A percentile compares a stretch with the other conserved stretches of the same genome.
These are phyloP conservation scores for Theobroma cacao DNA, from an alignment of 345 rosid genomes.

Conservation along the genomic window DNA sequence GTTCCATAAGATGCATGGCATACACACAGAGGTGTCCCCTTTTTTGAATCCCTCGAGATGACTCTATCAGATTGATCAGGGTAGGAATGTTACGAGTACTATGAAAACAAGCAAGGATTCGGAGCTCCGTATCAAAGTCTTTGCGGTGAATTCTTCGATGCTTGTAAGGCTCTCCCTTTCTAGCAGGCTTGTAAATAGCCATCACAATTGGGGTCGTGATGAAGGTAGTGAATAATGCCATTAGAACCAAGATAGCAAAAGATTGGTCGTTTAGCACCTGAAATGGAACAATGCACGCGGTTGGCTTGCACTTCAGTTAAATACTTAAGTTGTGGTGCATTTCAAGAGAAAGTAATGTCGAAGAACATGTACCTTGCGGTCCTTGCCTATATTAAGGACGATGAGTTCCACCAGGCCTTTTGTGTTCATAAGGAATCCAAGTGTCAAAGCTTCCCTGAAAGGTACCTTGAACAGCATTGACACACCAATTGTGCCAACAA, in stretches of 20 bases:
- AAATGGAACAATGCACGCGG: neutral
- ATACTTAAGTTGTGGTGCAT: neutral
- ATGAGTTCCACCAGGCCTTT: constrained; percentile 53
- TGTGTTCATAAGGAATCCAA: constrained; percentile 72
- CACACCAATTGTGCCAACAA: constrained; percentile 55
- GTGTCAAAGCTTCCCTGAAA: constrained; percentile 47
- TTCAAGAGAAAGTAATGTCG: neutral
- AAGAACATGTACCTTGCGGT: constrained; percentile 30
- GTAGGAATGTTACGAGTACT: constrained; percentile 53
- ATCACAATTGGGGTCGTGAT: constrained; percentile 65
- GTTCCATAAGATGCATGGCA: constrained; percentile 77
- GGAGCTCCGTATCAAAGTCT: constrained; percentile 31
- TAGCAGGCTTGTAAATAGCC: constrained; percentile 60
- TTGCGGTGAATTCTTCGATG: constrained; percentile 38
- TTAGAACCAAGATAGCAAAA: constrained; percentile 56
- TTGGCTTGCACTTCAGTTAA: constrained; percentile 9
- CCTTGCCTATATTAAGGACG: constrained; percentile 64
- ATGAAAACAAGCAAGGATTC: constrained; percentile 56
- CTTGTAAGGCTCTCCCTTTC: constrained; percentile 33
- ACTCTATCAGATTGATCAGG: constrained; percentile 56
- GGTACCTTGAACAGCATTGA: constrained; percentile 52
- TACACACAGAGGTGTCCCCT: constrained; percentile 55
- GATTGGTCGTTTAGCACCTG: constrained; percentile 61
- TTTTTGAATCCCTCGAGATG: constrained; percentile 60
- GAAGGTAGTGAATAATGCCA: constrained; percentile 70